Evolutionary conservation across 2,329 filamentous ascomycete genomes (phyloP).

Genomic region (Neonectria faginata): DNA sequence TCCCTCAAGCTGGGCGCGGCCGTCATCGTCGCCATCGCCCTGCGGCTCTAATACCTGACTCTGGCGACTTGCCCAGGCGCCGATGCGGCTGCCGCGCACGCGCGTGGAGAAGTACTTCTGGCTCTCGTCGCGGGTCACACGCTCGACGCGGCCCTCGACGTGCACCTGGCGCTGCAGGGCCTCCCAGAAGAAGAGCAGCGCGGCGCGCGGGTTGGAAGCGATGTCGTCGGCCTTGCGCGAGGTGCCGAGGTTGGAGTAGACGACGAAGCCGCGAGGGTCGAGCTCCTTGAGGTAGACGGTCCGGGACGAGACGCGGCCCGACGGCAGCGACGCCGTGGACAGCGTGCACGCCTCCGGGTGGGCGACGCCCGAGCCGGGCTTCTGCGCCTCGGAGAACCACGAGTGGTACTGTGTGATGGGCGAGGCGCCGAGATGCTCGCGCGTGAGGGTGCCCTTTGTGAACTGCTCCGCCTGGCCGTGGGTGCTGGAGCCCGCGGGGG

Average conservation of each 20-base stretch:
- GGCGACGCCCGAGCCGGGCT: slow-evolving; percentile 62
- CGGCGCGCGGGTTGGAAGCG: slow-evolving; percentile 78
- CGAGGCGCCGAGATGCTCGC: slow-evolving; percentile 68
- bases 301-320: slow-evolving; percentile 84
- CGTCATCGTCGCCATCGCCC: slow-evolving; percentile 69
- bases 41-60: slow-evolving; percentile 75
- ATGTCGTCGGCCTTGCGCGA: slow-evolving; percentile 77
- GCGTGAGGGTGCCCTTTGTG: slow-evolving; percentile 70
- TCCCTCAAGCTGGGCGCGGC: slow-evolving; percentile 78
- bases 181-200: slow-evolving; percentile 92
- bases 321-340: slow-evolving; percentile 85
- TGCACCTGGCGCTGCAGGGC: slow-evolving; percentile 88
- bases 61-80: slow-evolving; percentile 94
- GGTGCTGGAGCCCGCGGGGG: slow-evolving; percentile 69
- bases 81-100: slow-evolving; percentile 84
- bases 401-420: slow-evolving; percentile 87
- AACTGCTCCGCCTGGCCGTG: slow-evolving; percentile 81
- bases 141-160: slow-evolving; percentile 81
- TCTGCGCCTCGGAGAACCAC: slow-evolving; percentile 85
- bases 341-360: slow-evolving; percentile 92
- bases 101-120: slow-evolving; percentile 74
- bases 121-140: slow-evolving; percentile 77
- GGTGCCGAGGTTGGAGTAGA: slow-evolving; percentile 94
- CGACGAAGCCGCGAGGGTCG: slow-evolving; percentile 83
- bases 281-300: slow-evolving; percentile 97